Evolutionary conservation across 108 stramenopile genomes (phyloP).

Genomic region (Discostella pseudostelligera): DNA sequence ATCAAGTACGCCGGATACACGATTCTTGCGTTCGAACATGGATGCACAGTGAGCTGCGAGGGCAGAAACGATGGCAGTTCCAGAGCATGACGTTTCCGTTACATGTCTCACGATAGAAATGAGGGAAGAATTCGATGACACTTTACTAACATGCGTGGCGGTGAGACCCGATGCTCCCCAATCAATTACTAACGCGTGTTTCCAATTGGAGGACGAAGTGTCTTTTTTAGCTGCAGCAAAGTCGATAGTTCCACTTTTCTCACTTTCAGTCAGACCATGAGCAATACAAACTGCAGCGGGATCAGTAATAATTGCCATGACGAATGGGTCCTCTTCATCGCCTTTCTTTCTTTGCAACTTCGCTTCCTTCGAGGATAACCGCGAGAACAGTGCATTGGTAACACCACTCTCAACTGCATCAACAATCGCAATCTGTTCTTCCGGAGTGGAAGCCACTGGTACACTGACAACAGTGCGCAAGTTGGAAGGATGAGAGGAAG

Average conservation of each 20-base stretch:
- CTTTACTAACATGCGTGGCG: conserved; percentile 43
- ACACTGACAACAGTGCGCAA: conserved; percentile 49
- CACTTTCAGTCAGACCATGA: conserved; percentile 51
- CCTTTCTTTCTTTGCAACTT: conserved; percentile 45
- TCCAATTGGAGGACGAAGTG: conserved; percentile 22
- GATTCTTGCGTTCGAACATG: conserved; percentile 71
- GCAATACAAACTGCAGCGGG: conserved; percentile 56
- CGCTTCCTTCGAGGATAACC: conserved; percentile 17
- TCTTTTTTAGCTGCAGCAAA: conserved; percentile 25
- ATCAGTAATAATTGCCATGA: conserved; percentile 50
- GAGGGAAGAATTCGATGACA: conserved; percentile 31
- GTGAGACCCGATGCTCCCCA: conserved; percentile 72
- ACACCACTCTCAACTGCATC: conserved; percentile 44
- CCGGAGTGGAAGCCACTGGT: conserved; percentile 34
- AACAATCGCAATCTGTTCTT: conserved; percentile 40
- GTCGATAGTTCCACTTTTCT: conserved; percentile 23
- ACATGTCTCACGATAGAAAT: conserved; percentile 32
- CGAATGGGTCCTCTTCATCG: conserved; percentile 25
- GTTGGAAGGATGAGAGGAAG: conserved; percentile 47
- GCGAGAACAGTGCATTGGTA: conserved; percentile 23
- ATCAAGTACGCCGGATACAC: conserved; percentile 60
- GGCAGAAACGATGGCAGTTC: conserved; percentile 27
- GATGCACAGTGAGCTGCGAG: conserved; percentile 63
- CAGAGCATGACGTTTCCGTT: conserved; percentile 39
- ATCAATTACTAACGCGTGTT: conserved; percentile 60